These are phyloP conservation scores for Fusarium sp. DNA, from an alignment of 2,329 filamentous ascomycete species.

Conservation along the genomic window DNA sequence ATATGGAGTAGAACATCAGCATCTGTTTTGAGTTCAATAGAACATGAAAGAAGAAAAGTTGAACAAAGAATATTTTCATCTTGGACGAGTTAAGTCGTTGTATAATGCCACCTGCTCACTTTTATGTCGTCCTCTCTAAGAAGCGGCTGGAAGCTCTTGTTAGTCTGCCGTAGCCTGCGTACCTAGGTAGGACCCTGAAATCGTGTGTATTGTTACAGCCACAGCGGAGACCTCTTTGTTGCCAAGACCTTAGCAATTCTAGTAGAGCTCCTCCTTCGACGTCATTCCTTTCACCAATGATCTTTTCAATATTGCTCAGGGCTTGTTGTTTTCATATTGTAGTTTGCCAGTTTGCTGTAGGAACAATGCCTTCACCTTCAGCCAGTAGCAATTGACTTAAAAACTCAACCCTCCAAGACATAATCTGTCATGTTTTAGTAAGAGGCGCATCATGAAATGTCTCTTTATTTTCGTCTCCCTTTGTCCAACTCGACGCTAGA, in stretches of 20 bases:
- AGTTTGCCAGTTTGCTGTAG: background rate
- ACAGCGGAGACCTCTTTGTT: slow-evolving; percentile 6
- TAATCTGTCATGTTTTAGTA: background rate
- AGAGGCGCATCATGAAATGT: slow-evolving; percentile 18
- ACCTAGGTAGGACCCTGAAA: background rate
- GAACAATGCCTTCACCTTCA: background rate
- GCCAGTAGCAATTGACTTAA: background rate
- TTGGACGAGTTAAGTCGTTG: background rate
- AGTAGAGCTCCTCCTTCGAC: slow-evolving; percentile 13
- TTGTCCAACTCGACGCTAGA: slow-evolving; percentile 5
- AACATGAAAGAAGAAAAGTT: background rate
- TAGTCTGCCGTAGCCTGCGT: background rate
- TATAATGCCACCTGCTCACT: background rate
- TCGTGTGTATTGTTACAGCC: slow-evolving; percentile 17
- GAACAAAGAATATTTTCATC: background rate
- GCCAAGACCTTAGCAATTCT: slow-evolving; percentile 7
- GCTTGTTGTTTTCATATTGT: background rate
- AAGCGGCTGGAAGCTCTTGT: background rate
- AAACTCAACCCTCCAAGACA: background rate
- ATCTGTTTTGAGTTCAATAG: background rate
- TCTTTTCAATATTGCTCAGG: background rate
- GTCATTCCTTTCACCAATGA: slow-evolving; percentile 10
- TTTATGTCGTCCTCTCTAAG: background rate
- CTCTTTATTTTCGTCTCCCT: slow-evolving; percentile 16
- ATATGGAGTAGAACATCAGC: background rate